These are phyloP conservation scores for Chenopodium quinoa DNA, from an alignment of 148 eudicot genomes.

Conservation along the genomic window DNA sequence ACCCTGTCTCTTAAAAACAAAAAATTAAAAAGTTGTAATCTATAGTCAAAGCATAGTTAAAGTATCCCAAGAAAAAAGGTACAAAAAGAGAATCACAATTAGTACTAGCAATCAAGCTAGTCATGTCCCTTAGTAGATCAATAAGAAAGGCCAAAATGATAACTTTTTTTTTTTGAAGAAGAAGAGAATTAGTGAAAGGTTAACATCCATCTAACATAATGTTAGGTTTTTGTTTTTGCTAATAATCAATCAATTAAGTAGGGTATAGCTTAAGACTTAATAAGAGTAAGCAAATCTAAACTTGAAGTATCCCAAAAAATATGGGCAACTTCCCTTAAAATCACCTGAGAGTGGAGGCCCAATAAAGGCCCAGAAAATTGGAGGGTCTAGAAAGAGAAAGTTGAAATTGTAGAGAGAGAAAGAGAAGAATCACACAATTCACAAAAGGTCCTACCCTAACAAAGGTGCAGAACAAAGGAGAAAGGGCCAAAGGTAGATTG, in stretches of 20 bases:
- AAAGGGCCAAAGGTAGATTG: slow-evolving; percentile 28
- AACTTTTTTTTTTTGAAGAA: slow-evolving; percentile 1
- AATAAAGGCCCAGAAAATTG: slow-evolving; percentile 27
- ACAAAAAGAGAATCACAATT: slow-evolving; percentile 25
- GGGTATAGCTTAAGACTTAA: slow-evolving; percentile 4
- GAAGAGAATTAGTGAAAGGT: not conserved
- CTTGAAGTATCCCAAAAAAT: not conserved
- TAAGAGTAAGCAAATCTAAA: not conserved
- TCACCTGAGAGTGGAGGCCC: slow-evolving; percentile 32
- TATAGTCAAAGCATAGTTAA: slow-evolving; percentile 9
- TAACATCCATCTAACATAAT: slow-evolving; percentile 17
- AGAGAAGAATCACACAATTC: slow-evolving; percentile 7
- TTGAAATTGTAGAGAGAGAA: not conserved
- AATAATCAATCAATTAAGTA: slow-evolving; percentile 4
- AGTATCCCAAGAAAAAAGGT: slow-evolving; percentile 9
- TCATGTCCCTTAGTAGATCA: slow-evolving; percentile 6
- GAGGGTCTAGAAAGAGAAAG: not conserved
- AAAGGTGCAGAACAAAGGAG: slow-evolving; percentile 27
- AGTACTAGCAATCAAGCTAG: not conserved
- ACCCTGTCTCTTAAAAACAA: not conserved
- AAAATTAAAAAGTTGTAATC: not conserved
- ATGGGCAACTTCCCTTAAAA: slow-evolving; percentile 6
- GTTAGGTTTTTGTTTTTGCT: slow-evolving; percentile 8
- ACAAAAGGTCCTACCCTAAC: slow-evolving; percentile 13
- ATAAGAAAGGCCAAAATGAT: slow-evolving; percentile 15